Conservation (phyloP, 2,329 filamentous ascomycete genomes). For the Trichoderma brevicompactum region DNA sequence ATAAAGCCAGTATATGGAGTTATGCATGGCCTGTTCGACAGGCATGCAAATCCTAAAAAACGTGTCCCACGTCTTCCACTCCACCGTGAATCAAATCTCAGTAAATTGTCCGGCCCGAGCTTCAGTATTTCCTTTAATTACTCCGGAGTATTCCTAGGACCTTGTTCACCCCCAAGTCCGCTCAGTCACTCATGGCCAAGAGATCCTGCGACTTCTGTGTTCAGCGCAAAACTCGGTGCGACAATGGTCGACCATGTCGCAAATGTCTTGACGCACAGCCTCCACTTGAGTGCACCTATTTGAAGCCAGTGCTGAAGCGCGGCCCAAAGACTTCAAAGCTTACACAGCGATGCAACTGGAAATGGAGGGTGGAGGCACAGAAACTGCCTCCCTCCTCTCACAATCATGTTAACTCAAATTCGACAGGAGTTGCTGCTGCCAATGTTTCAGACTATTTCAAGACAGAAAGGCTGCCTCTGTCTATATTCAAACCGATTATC, state of each 20-base stretch:
- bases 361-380: slow-evolving; percentile 12
- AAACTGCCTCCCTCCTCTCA: background rate
- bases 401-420: background rate
- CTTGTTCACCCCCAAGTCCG: background rate
- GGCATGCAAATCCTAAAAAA: background rate
- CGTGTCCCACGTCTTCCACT: background rate
- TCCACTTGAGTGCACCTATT: slow-evolving; percentile 30
- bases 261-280: slow-evolving; percentile 27
- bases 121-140: slow-evolving; percentile 14
- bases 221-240: slow-evolving; percentile 29
- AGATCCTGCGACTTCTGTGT: slow-evolving; percentile 29
- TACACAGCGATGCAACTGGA: slow-evolving; percentile 22
- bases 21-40: background rate
- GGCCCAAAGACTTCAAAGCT: slow-evolving; percentile 30
- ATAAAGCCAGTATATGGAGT: slow-evolving; percentile 4
- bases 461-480: background rate
- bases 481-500: slow-evolving; percentile 15
- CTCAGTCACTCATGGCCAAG: slow-evolving; percentile 20
- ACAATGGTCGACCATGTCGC: slow-evolving; percentile 27
- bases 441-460: background rate
- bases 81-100: background rate
- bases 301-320: slow-evolving; percentile 30
- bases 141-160: background rate
- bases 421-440: too few relatives aligned
- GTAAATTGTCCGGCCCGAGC: slow-evolving; percentile 7